Evolutionary conservation across 2,329 filamentous ascomycete genomes (phyloP), one percentile per base, ranked within the genome.

Genomic region (Phaeosphaeriaceae sp.): DNA sequence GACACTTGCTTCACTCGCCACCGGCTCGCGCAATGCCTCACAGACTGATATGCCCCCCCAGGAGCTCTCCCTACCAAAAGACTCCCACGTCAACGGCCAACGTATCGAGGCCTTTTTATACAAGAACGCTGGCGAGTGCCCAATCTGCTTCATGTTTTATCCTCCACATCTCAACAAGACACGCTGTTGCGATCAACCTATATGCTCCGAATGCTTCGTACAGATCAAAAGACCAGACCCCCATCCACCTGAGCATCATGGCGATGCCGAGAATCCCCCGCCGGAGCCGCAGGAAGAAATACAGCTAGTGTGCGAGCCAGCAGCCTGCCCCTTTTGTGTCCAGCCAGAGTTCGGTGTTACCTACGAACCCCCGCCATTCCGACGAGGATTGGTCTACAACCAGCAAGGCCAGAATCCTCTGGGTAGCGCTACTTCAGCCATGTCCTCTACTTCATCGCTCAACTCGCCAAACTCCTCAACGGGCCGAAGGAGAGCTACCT

Each of bases 131-230:
- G 77, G 80, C 6, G 94, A 99, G 70, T 99, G 94, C 65, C 93
- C 94, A 4, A 96, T 99, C 54, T 99, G 94, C 77, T 96, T 97
- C 71, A 80, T 97, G 44, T 95, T 92, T 63, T 99, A 97, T 61
- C 94, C 94, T 0, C 92, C 92, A 3, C 95, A 95, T 68, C 81
- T 99, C 23, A 99, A 99, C 75, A 88, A 87, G 58, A 99, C 94
- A 0, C 83, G 94, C 59, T 99, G 94, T 71, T 99, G 94, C 73
- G 92, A 96, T 64, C 94, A 99, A 71, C 82, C 89, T 5, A 97
- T 99, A 55, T 99, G 94, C 76, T 97, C 92, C 34, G 94, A 99
- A 76, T 99, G 94, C 73, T 99, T 99, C 66, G 94, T 99, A 3
- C 94, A 99, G 73, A 99, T 99, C 71, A 97, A 97, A 72, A 85